A percentile compares a stretch with the other conserved stretches of the same genome.
These are phyloP conservation scores for Penicillium angulare DNA, from an alignment of 495 filamentous ascomycete species.

Conservation along the genomic window DNA sequence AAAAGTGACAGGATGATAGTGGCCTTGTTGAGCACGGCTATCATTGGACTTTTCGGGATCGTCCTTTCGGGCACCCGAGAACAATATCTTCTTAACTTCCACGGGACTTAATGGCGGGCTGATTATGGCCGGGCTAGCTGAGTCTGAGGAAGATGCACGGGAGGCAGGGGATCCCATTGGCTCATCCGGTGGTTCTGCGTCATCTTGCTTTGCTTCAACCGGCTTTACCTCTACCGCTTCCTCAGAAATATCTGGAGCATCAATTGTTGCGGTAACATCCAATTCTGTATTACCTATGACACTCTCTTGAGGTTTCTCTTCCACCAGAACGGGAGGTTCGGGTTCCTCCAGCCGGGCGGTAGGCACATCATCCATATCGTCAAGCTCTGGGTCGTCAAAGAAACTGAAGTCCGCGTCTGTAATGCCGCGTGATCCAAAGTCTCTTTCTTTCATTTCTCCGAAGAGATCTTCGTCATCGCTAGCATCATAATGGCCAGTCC, in stretches of 20 bases:
- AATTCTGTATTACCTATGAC: conserved; percentile 2
- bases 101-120: conserved; percentile 53
- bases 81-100: conserved; percentile 48
- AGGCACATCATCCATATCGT: conserved; percentile 22
- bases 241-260: neutral
- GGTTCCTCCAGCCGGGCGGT: conserved; percentile 11
- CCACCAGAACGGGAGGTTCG: conserved; percentile 8
- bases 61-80: conserved; percentile 27
- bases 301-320: conserved; percentile 7
- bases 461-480: conserved; percentile 63
- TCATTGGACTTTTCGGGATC: conserved; percentile 4
- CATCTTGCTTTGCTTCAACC: neutral
- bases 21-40: conserved; percentile 31
- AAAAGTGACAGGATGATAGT: conserved; percentile 50
- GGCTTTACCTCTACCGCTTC: neutral
- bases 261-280: neutral
- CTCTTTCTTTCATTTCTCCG: conserved; percentile 67
- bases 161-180: conserved; percentile 4
- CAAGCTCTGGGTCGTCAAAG: conserved; percentile 66
- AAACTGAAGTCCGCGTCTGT: conserved; percentile 90
- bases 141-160: conserved; percentile 16
- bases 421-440: conserved; percentile 79
- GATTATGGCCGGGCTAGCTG: conserved; percentile 29
- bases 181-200: conserved; percentile 1
- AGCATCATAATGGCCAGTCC: conserved; percentile 45